Evolutionary conservation across 2,329 filamentous ascomycete genomes (phyloP).

Genomic region (Zopfia rhizophila): DNA sequence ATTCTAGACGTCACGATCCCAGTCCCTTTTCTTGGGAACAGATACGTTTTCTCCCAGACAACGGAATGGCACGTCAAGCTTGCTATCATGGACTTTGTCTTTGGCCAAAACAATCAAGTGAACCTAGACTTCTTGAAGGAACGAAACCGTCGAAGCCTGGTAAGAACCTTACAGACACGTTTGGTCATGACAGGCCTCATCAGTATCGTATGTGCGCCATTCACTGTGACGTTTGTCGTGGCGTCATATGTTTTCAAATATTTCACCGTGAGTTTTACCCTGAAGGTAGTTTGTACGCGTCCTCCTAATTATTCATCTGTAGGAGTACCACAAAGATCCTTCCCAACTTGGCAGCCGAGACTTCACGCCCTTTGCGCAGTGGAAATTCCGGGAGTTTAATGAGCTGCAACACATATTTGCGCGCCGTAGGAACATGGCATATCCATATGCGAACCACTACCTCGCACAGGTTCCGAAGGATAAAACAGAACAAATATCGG

Average conservation of each 20-base stretch:
- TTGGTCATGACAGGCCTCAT: constrained; percentile 86
- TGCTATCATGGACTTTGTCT: constrained; percentile 92
- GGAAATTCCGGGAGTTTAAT: constrained; percentile 99
- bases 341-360: constrained; percentile 85
- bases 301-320: constrained; percentile 15
- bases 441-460: constrained; percentile 91
- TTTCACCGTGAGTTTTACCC: constrained; percentile 74
- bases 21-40: constrained; percentile 81
- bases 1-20: constrained; percentile 87
- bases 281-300: neutral
- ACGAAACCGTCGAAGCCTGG: constrained; percentile 80
- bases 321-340: constrained; percentile 96
- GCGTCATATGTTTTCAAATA: constrained; percentile 94
- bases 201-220: constrained; percentile 86
- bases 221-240: constrained; percentile 85
- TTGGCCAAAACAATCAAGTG: constrained; percentile 82
- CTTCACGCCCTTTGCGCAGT: constrained; percentile 93
- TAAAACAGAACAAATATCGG: constrained; percentile 85
- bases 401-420: constrained; percentile 93
- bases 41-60: constrained; percentile 87
- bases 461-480: constrained; percentile 96
- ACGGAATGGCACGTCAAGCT: constrained; percentile 93
- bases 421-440: constrained; percentile 91
- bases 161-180: constrained; percentile 78
- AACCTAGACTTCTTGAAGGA: constrained; percentile 86